Percentiles rank a stretch among this genome's conserved stretches.
These are phyloP conservation scores for Ascosphaera pollenicola DNA, from an alignment of 2,329 filamentous ascomycete genomes.

Conservation along the genomic window DNA sequence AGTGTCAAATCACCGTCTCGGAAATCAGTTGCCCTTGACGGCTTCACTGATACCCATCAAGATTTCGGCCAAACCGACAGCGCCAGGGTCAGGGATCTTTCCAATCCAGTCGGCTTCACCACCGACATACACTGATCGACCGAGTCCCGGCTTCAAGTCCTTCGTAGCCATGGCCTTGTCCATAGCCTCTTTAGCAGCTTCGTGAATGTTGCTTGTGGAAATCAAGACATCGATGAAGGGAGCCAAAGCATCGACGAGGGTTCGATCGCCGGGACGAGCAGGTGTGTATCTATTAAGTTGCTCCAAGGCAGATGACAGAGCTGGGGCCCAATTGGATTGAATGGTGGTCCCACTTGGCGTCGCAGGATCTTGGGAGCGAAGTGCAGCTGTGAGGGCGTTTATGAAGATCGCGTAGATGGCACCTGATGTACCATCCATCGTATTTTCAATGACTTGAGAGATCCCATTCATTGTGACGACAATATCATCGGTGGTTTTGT, in stretches of 20 bases:
- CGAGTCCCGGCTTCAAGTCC: conserved; percentile 77
- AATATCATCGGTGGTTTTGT: conserved; percentile 31
- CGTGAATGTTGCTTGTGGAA: conserved; percentile 40
- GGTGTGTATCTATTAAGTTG: conserved; percentile 69
- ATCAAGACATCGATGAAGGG: conserved; percentile 62
- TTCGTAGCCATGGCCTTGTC: conserved; percentile 66
- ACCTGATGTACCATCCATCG: conserved; percentile 57
- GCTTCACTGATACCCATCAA: conserved; percentile 51
- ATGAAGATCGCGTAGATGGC: conserved; percentile 74
- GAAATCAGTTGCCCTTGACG: conserved; percentile 6
- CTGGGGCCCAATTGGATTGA: conserved; percentile 32
- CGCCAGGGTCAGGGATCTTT: conserved; percentile 53
- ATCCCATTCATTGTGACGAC: conserved; percentile 38
- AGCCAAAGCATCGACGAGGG: conserved; percentile 68
- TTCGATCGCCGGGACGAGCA: conserved; percentile 71
- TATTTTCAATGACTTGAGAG: conserved; percentile 40
- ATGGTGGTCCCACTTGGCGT: conserved; percentile 25
- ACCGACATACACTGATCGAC: conserved; percentile 63
- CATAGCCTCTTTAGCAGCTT: conserved; percentile 54
- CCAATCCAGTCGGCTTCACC: conserved; percentile 40
- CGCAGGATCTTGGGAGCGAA: conserved; percentile 29
- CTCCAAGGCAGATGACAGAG: conserved; percentile 47
- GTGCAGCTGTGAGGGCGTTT: conserved; percentile 56
- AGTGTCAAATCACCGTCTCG: too few relatives aligned
- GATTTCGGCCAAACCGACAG: conserved; percentile 64